phyloP scores from a whole-genome alignment of 208 protist genomes.

The Leptomonas seymouri region DNA sequence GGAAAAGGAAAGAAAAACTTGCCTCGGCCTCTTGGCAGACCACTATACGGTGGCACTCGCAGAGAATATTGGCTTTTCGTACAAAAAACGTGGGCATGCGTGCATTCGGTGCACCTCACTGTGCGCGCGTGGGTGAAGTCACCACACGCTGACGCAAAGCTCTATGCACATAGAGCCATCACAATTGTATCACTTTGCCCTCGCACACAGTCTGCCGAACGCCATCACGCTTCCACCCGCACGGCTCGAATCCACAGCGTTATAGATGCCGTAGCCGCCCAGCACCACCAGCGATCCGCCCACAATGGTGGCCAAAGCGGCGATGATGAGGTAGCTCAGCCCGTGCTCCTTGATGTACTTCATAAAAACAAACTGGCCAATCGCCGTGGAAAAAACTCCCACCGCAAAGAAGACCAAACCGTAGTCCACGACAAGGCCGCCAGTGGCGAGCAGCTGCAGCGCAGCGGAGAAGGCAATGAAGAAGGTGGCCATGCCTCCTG shows the following conservation, averaged over 20 bases:
- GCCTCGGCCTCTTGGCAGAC: too few species aligned
- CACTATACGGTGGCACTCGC: too few species aligned
- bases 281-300: conserved; percentile 72
- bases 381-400: conserved; percentile 55
- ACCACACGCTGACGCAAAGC: too few species aligned
- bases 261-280: conserved; percentile 77
- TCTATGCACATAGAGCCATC: neutral
- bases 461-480: conserved; percentile 79
- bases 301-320: conserved; percentile 58
- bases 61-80: too few species aligned
- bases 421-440: conserved; percentile 62
- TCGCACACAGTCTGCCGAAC: conserved; percentile 55
- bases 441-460: conserved; percentile 58
- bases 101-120: too few species aligned
- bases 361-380: conserved; percentile 81
- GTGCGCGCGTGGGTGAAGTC: too few species aligned
- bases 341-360: conserved; percentile 70
- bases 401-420: conserved; percentile 62
- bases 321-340: conserved; percentile 68
- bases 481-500: conserved; percentile 71
- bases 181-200: conserved; percentile 3
- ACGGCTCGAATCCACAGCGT: conserved; percentile 39
- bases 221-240: conserved; percentile 49
- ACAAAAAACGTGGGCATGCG: too few species aligned
- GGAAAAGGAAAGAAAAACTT: too few species aligned